A percentile compares a stretch with the other conserved stretches of the same genome.
phyloP scores from a whole-genome alignment of 2,329 filamentous ascomycete species.

The Spiromastix sp. region DNA sequence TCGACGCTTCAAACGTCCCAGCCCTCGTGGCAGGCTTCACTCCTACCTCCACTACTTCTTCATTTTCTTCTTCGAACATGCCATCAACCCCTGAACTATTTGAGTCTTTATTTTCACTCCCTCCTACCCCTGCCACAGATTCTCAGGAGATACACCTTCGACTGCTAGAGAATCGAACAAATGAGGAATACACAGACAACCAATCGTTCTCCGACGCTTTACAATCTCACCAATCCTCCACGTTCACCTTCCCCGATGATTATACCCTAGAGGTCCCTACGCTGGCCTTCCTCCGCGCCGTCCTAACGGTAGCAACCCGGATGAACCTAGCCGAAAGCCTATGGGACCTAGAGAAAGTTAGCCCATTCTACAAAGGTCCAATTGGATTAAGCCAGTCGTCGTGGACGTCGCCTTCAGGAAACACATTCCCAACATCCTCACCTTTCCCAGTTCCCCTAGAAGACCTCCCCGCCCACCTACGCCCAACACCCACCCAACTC shows the following conservation, averaged over 20 bases:
- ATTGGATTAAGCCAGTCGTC: background rate
- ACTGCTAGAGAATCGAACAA: too few species aligned
- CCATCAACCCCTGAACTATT: background rate
- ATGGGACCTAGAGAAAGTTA: slow-evolving; percentile 39
- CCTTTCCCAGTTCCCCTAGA: slow-evolving; percentile 14
- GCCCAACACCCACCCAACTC: slow-evolving; percentile 41
- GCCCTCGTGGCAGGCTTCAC: background rate
- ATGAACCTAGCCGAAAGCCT: slow-evolving; percentile 33
- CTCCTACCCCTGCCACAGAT: too few species aligned
- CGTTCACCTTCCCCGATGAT: slow-evolving; percentile 35
- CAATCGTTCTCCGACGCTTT: slow-evolving; percentile 12
- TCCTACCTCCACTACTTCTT: background rate
- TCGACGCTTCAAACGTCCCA: slow-evolving; percentile 4
- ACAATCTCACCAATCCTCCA: slow-evolving; percentile 14
- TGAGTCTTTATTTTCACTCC: background rate
- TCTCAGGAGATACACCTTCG: too few species aligned
- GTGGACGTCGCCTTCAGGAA: background rate
- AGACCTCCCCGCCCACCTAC: slow-evolving; percentile 39
- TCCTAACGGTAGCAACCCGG: slow-evolving; percentile 38
- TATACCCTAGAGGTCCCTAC: slow-evolving; percentile 40
- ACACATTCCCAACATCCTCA: slow-evolving; percentile 7
- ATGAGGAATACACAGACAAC: too few species aligned
- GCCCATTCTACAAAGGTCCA: slow-evolving; percentile 34
- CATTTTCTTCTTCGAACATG: background rate
- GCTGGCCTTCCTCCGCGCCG: slow-evolving; percentile 39